Conservation (phyloP, 345 rosid species). For the Cardiospermum halicacabum region DNA sequence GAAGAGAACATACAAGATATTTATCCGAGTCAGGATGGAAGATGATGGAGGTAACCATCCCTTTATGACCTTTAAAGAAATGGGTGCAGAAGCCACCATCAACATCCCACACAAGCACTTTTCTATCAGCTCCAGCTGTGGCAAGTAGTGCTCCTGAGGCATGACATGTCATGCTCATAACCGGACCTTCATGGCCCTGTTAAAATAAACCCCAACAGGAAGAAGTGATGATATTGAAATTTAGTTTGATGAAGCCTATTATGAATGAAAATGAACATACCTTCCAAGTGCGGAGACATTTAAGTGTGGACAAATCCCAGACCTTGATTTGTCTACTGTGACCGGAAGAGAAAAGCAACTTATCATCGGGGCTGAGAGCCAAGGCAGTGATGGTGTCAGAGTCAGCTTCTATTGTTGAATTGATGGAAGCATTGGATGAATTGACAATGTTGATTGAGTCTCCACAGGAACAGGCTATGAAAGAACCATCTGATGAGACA, state of each 20-base stretch:
- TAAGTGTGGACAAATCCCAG: conserved; percentile 76
- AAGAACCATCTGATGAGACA: conserved; percentile 75
- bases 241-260: not conserved
- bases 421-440: conserved; percentile 45
- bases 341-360: conserved; percentile 81
- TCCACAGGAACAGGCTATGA: conserved; percentile 72
- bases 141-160: conserved; percentile 93
- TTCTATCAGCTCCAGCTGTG: conserved; percentile 96
- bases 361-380: conserved; percentile 75
- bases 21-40: conserved; percentile 72
- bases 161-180: conserved; percentile 89
- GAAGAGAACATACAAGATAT: conserved; percentile 52
- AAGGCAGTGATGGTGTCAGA: conserved; percentile 69
- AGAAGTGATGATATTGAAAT: not conserved
- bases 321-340: conserved; percentile 87
- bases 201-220: not conserved
- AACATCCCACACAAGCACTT: conserved; percentile 97
- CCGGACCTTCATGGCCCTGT: conserved; percentile 94
- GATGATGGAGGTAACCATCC: conserved; percentile 65
- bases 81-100: conserved; percentile 98
- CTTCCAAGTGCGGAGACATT: conserved; percentile 93
- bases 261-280: conserved; percentile 21
- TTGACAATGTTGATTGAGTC: conserved; percentile 77
- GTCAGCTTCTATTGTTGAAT: conserved; percentile 62
- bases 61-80: conserved; percentile 88